These are phyloP conservation scores for Sutorius eximius DNA, from an alignment of 1,284 basidiomycete species.

Conservation along the genomic window DNA sequence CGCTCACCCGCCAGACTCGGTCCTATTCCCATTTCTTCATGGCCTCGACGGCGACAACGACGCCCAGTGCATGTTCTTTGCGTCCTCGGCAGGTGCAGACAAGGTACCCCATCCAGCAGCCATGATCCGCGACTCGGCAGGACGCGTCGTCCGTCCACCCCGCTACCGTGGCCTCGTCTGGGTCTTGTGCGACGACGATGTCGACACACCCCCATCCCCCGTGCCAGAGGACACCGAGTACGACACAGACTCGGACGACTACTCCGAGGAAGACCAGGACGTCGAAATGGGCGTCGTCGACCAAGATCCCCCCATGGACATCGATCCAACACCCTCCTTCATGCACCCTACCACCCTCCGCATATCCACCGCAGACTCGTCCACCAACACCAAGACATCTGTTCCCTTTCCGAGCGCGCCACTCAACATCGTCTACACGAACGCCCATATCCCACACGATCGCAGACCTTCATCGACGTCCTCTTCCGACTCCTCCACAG, in stretches of 20 bases:
- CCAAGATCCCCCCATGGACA: constrained; percentile 30
- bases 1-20: constrained; percentile 69
- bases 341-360: constrained; percentile 57
- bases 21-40: constrained; percentile 83
- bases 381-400: constrained; percentile 21
- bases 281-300: constrained; percentile 32
- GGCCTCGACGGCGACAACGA: constrained; percentile 78
- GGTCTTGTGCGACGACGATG: constrained; percentile 70
- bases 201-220: constrained; percentile 33
- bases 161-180: constrained; percentile 67
- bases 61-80: constrained; percentile 65
- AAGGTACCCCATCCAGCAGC: constrained; percentile 17
- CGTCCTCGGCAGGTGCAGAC: constrained; percentile 32
- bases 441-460: constrained; percentile 11
- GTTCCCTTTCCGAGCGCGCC: constrained; percentile 16
- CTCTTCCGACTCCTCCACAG: constrained; percentile 24
- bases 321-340: constrained; percentile 33
- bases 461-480: constrained; percentile 23
- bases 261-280: constrained; percentile 35
- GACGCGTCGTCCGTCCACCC: constrained; percentile 37
- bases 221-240: constrained; percentile 36
- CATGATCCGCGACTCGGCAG: constrained; percentile 27
- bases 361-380: constrained; percentile 32
- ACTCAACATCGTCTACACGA: constrained; percentile 17
- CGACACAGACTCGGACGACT: constrained; percentile 38